Conservation (phyloP, 2,329 filamentous ascomycete genomes). For the Mycocentrospora acerina region DNA sequence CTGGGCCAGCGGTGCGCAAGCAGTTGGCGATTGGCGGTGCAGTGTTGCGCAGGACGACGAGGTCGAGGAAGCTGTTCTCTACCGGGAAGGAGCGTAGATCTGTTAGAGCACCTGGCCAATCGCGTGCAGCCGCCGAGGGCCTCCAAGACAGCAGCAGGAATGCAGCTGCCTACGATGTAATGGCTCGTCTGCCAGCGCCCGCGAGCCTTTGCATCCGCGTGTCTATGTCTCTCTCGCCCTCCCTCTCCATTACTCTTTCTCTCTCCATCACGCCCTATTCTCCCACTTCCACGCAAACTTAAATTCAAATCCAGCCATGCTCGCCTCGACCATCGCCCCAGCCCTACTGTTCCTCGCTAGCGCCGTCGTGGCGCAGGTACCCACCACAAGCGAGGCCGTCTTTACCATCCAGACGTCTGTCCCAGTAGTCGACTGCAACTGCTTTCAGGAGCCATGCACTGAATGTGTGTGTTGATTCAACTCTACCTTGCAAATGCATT, state of each 20-base stretch:
- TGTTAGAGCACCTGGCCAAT: not conserved
- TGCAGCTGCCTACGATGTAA: not conserved
- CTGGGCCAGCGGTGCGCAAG: no score
- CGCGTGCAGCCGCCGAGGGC: no score
- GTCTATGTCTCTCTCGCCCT: no score
- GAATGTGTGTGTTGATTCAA: conserved; percentile 21
- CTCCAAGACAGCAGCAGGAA: no score
- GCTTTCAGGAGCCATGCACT: conserved; percentile 28
- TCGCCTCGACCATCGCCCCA: conserved; percentile 19
- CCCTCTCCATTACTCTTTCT: no score
- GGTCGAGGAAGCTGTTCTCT: conserved; percentile 23
- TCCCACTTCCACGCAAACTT: no score
- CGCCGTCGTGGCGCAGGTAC: conserved; percentile 18
- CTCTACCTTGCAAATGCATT: not conserved
- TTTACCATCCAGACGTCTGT: conserved; percentile 32
- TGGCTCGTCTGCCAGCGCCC: no score
- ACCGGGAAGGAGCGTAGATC: conserved; percentile 37
- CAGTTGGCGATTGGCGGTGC: conserved; percentile 29
- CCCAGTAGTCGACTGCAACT: conserved; percentile 18
- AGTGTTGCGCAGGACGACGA: conserved; percentile 21
- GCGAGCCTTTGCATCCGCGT: no score
- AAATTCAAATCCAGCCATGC: conserved; percentile 17
- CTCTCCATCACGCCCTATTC: no score
- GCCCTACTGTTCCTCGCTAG: conserved; percentile 32
- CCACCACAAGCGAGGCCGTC: conserved; percentile 18